phyloP scores from a whole-genome alignment of 2,329 filamentous ascomycete species.

The Colletotrichum brevisporum region DNA sequence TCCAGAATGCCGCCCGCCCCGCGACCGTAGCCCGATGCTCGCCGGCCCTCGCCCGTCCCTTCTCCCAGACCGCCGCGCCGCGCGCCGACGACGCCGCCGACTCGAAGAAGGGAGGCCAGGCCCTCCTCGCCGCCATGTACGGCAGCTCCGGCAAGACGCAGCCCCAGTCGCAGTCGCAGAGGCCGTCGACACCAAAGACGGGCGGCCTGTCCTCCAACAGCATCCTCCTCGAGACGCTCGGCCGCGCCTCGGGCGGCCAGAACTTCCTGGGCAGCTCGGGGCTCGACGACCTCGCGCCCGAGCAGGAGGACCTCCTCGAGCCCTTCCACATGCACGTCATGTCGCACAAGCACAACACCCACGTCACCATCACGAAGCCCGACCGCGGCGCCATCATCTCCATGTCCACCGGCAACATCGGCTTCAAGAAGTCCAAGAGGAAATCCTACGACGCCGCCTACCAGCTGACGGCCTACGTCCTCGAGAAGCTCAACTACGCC shows the following conservation, averaged over 20 bases:
- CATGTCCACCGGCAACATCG: slow-evolving; percentile 87
- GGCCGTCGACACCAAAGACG: not conserved
- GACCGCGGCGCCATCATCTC: slow-evolving; percentile 84
- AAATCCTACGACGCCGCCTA: slow-evolving; percentile 92
- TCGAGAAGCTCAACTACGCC: slow-evolving; percentile 87
- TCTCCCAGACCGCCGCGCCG: slow-evolving; percentile 55
- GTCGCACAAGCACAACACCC: slow-evolving; percentile 92
- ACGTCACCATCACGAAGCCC: slow-evolving; percentile 90
- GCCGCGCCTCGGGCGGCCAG: slow-evolving; percentile 46
- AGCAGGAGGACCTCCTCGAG: slow-evolving; percentile 60
- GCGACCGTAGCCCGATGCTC: slow-evolving; percentile 41
- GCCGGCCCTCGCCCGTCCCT: slow-evolving; percentile 48
- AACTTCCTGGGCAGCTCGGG: not conserved
- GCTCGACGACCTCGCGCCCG: slow-evolving; percentile 45
- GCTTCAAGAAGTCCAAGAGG: slow-evolving; percentile 87
- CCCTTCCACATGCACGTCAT: slow-evolving; percentile 91
- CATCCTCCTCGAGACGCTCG: slow-evolving; percentile 56
- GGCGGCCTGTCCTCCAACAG: slow-evolving; percentile 44
- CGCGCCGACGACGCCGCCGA: slow-evolving; percentile 43
- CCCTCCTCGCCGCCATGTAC: slow-evolving; percentile 42
- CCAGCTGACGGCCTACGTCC: slow-evolving; percentile 86
- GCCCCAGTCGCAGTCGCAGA: not conserved
- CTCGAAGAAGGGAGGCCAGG: slow-evolving; percentile 36
- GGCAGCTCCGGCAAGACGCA: slow-evolving; percentile 30
- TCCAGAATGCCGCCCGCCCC: slow-evolving; percentile 46